A percentile compares a stretch with the other conserved stretches of the same genome.
Conservation (phyloP, 2,329 filamentous ascomycete species). For the Clonostachys rosea region DNA sequence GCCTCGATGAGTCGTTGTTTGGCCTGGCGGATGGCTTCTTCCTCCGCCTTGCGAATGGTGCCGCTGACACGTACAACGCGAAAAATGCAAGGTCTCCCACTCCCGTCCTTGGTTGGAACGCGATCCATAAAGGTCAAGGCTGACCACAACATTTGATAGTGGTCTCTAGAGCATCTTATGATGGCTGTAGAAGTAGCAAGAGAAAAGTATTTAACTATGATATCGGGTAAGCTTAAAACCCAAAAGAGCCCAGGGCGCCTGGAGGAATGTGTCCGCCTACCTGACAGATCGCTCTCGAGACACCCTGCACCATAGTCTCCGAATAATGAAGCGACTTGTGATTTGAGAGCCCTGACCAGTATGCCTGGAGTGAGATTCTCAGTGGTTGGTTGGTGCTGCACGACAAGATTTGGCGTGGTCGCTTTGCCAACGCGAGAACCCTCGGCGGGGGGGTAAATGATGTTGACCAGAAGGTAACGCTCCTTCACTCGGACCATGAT, state of each 20-base stretch:
- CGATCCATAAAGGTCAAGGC: constrained; percentile 75
- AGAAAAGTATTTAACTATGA: constrained; percentile 84
- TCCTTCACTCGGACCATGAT: constrained; percentile 94
- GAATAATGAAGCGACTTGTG: constrained; percentile 68
- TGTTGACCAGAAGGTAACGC: constrained; percentile 90
- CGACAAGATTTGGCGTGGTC: constrained; percentile 55
- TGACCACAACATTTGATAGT: constrained; percentile 87
- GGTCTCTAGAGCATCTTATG: constrained; percentile 72
- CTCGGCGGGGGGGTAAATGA: constrained; percentile 68
- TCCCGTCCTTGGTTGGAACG: constrained; percentile 56
- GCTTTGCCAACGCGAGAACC: constrained; percentile 18
- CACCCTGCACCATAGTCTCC: constrained; percentile 86
- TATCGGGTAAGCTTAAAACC: background rate
- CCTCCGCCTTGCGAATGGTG: constrained; percentile 87
- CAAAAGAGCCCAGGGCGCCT: background rate
- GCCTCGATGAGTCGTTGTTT: constrained; percentile 67
- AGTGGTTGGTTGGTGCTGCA: constrained; percentile 75
- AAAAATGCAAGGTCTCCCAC: constrained; percentile 67
- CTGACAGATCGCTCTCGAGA: constrained; percentile 62
- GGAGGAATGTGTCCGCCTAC: constrained; percentile 34
- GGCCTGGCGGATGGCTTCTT: constrained; percentile 79
- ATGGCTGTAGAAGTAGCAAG: constrained; percentile 93
- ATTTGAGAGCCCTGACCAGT: constrained; percentile 65
- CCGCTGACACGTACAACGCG: constrained; percentile 84
- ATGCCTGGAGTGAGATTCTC: constrained; percentile 62